Evolutionary conservation across 768 basidiomycete species (phyloP), one percentile per base, ranked within the genome.

Genomic region (Pisolithus sp.): DNA sequence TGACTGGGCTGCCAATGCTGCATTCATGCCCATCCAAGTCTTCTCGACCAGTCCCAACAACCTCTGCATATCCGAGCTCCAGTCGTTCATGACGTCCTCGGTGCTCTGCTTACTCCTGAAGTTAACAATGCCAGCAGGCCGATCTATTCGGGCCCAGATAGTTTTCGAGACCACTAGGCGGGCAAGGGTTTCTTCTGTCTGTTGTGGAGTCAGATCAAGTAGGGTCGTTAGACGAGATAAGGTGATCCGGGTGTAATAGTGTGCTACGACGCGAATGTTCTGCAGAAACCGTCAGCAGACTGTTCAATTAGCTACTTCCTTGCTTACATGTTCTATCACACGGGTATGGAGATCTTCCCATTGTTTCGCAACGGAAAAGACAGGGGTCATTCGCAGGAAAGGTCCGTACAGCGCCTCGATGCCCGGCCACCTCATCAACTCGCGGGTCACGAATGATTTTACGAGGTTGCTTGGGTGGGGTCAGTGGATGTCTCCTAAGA

Each of bases 21-120:
- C 89, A 58, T 92, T 92, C 79, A 93, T 85, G 36, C 86, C 87
- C 90, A 93, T 93, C 90, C 94, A 96, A n/a, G 92, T 93, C 80
- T 97, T 97, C 73, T 99, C 96, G 13, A 93, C 89, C 39, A 96
- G 70, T 17, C 87, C 81, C 54, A 99, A 76, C 62, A 99, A 72
- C 71, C 88, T 93, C 62, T 86, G 89, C 80, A 99, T 92, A 63
- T 98, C 94, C 20, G 85, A 89, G 69, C 92, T 94, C 95, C 96
- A 99, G 55, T 92, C 91, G 64, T 98, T 98, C 85, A 99, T 86
- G 5, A 93, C 86, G 61, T 96, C 93, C 64, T 97, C 94, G 2
- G 89, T 81, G 50, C 77, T 84, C 58, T 83, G 82, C 69, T 86
- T 88, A 59, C 77, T 81, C 59, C 83, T 81, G 77, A 99, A 99